A percentile compares a stretch with the other conserved stretches of the same genome.
Evolutionary conservation across 2,329 filamentous ascomycete genomes (phyloP).

Genomic region (Paracorniculantispora psalliotae): DNA sequence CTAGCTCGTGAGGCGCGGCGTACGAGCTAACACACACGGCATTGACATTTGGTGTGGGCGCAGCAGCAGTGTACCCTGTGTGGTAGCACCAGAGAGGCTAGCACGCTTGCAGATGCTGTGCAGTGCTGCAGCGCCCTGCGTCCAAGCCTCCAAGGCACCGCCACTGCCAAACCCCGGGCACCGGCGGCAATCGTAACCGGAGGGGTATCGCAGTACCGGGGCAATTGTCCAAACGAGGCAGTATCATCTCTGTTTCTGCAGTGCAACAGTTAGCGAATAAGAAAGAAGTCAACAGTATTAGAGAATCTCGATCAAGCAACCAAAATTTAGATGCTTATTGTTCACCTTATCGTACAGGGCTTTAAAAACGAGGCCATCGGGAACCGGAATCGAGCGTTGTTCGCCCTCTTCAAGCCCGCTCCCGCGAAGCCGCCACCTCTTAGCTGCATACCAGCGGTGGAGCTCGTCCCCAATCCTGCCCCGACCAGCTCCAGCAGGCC

Average conservation of each 20-base stretch:
- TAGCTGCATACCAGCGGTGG: slow-evolving; percentile 8
- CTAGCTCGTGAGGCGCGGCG: background rate
- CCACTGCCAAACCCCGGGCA: background rate
- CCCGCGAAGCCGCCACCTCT: background rate
- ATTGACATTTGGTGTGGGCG: background rate
- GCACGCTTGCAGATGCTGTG: background rate
- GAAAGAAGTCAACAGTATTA: background rate
- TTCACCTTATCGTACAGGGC: background rate
- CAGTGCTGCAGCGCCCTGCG: background rate
- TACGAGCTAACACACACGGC: background rate
- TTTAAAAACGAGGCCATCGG: background rate
- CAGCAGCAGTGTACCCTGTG: too few species aligned
- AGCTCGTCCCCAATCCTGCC: background rate
- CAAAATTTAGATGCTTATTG: background rate
- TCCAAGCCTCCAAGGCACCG: background rate
- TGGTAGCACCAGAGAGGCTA: background rate
- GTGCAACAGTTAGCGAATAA: background rate
- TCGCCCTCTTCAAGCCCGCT: background rate
- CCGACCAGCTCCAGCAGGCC: background rate
- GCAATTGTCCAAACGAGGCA: background rate
- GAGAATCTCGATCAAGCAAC: background rate
- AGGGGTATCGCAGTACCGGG: background rate
- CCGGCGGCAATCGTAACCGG: background rate
- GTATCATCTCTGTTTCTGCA: background rate
- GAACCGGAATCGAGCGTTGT: background rate